phyloP scores from a whole-genome alignment of 2,329 filamentous ascomycete genomes.

The Penicillium sclerotigenum region DNA sequence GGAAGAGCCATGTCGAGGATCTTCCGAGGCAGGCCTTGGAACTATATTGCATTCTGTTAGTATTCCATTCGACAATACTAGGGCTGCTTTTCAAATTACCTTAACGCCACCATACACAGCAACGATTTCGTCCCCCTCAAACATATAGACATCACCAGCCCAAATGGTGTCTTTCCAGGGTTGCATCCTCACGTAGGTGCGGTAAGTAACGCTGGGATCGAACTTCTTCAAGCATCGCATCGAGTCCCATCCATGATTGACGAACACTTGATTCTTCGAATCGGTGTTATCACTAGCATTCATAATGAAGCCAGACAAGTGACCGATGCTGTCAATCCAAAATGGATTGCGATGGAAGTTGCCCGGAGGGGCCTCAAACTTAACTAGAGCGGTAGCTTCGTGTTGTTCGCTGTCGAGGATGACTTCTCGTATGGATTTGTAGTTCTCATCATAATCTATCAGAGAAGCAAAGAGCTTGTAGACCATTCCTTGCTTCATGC shows the following conservation, averaged over 20 bases:
- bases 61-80: not conserved
- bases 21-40: constrained; percentile 43
- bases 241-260: constrained; percentile 61
- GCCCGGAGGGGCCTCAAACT: constrained; percentile 55
- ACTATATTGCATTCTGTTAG: constrained; percentile 25
- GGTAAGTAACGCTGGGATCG: constrained; percentile 53
- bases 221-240: constrained; percentile 56
- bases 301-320: constrained; percentile 59
- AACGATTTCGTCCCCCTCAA: constrained; percentile 58
- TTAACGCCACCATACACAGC: constrained; percentile 51
- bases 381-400: constrained; percentile 54
- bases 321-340: constrained; percentile 58
- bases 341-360: constrained; percentile 59
- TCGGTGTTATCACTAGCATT: constrained; percentile 59
- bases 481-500: constrained; percentile 69
- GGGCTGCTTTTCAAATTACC: constrained; percentile 17
- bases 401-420: constrained; percentile 55
- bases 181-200: constrained; percentile 62
- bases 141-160: constrained; percentile 59
- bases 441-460: constrained; percentile 56
- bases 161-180: constrained; percentile 51
- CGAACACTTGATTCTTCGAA: constrained; percentile 58
- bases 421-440: constrained; percentile 58
- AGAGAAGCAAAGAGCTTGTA: constrained; percentile 69
- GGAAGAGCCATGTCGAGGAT: constrained; percentile 44